A percentile compares a stretch with the other conserved stretches of the same genome.
Evolutionary conservation across 441 rosid genomes (phyloP).

Genomic region (Adansonia rubrostipa): DNA sequence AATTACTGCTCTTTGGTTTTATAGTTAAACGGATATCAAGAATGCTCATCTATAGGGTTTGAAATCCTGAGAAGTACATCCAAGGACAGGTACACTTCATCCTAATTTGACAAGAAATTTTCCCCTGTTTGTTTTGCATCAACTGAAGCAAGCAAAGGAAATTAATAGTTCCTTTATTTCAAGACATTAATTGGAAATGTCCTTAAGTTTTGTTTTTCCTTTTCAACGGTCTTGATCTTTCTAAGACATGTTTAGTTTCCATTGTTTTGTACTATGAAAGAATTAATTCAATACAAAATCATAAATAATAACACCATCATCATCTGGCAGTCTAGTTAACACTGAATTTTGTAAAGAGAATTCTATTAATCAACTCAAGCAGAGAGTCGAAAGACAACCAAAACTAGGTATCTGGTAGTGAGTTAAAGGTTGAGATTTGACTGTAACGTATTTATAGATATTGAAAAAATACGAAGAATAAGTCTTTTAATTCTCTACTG

Average conservation of each 20-base stretch:
- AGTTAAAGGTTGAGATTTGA: neutral
- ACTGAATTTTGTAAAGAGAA: neutral
- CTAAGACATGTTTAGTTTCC: neutral
- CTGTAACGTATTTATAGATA: neutral
- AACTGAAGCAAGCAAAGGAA: neutral
- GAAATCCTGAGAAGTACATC: neutral
- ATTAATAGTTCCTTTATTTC: neutral
- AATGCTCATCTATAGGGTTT: neutral
- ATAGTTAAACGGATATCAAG: neutral
- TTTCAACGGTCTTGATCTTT: neutral
- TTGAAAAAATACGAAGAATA: neutral
- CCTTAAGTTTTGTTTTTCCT: neutral
- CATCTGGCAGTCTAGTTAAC: neutral
- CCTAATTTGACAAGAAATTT: neutral
- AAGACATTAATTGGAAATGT: neutral
- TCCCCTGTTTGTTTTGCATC: neutral
- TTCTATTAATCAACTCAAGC: neutral
- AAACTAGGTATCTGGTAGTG: neutral
- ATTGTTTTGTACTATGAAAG: constrained; percentile 13
- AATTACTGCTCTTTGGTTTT: constrained; percentile 4
- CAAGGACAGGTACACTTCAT: neutral
- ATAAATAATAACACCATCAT: neutral
- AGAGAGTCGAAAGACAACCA: neutral
- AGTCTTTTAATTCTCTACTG: neutral
- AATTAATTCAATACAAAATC: neutral